phyloP scores from a whole-genome alignment of 163 green algal genomes.

The Scenedesmus sp. region DNA sequence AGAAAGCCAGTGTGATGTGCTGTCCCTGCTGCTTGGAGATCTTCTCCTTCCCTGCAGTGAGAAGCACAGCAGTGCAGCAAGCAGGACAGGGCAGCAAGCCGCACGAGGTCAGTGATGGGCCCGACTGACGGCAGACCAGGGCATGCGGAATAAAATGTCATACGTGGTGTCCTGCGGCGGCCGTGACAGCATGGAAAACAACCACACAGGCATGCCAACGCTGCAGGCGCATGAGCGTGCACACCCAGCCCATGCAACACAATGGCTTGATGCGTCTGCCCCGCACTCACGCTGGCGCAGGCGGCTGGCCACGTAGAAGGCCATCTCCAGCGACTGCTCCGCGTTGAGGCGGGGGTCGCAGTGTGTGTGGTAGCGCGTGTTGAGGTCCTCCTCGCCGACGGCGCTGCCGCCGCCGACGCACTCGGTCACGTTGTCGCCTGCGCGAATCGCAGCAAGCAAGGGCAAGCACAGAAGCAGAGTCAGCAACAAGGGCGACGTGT shows the following conservation, averaged over 20 bases:
- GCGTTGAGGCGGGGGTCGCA: slow-evolving; percentile 99
- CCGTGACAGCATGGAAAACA: no score
- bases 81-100: neutral
- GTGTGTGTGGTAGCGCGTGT: slow-evolving; percentile 98
- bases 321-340: slow-evolving; percentile 98
- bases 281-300: slow-evolving; percentile 61
- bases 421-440: slow-evolving; percentile 92
- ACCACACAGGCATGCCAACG: neutral
- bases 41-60: slow-evolving; percentile 50
- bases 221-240: slow-evolving; percentile 65
- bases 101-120: neutral
- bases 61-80: no score
- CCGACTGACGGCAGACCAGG: no score
- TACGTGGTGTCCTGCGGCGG: no score
- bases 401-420: slow-evolving; percentile 79
- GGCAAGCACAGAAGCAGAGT: neutral
- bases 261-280: neutral
- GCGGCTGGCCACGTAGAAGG: slow-evolving; percentile 94
- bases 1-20: slow-evolving; percentile 30
- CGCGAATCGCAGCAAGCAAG: neutral
- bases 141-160: no score
- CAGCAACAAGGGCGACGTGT: neutral
- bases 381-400: slow-evolving; percentile 89
- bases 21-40: slow-evolving; percentile 11
- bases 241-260: slow-evolving; percentile 85